These are phyloP conservation scores for Candida pseudoglaebosa DNA, from an alignment of 805 yeast genomes.

Conservation along the genomic window DNA sequence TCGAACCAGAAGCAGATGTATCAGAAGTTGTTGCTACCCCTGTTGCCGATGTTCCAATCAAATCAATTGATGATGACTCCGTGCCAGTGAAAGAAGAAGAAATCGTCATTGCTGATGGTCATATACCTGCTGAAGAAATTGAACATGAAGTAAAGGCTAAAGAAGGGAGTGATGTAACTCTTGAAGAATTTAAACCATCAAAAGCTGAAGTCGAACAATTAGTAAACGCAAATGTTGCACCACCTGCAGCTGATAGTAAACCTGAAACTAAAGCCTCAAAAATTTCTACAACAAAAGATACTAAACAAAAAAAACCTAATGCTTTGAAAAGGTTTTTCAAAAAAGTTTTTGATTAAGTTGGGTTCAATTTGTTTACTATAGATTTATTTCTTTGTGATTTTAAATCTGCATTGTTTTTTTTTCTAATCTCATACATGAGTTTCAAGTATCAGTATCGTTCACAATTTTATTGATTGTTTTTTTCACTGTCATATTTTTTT, in stretches of 20 bases:
- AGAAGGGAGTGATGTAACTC: constrained; percentile 32
- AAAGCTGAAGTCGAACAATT: constrained; percentile 34
- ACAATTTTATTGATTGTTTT: too few relatives aligned
- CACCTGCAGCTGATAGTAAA: constrained; percentile 3
- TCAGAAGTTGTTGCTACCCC: constrained; percentile 7
- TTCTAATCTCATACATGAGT: too few relatives aligned
- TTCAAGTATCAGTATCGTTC: background rate
- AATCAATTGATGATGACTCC: constrained; percentile 4
- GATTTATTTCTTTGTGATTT: background rate
- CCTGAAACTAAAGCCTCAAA: constrained; percentile 2
- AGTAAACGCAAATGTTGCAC: constrained; percentile 15
- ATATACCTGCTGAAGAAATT: constrained; percentile 21
- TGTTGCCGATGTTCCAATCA: constrained; percentile 5
- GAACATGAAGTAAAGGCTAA: constrained; percentile 32
- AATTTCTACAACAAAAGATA: constrained; percentile 3
- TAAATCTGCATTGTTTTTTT: too few relatives aligned
- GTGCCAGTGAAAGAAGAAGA: constrained; percentile 27
- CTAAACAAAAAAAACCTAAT: constrained; percentile 11
- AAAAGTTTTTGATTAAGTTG: constrained; percentile 12
- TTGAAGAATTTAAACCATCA: constrained; percentile 42
- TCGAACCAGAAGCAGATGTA: constrained; percentile 10
- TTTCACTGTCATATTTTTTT: background rate
- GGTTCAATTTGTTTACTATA: background rate
- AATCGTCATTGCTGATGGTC: constrained; percentile 39
- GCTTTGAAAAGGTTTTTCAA: constrained; percentile 13